These are phyloP conservation scores for Rhizopus microsporus DNA, from an alignment of 371 early-diverging fungal species.

Conservation along the genomic window DNA sequence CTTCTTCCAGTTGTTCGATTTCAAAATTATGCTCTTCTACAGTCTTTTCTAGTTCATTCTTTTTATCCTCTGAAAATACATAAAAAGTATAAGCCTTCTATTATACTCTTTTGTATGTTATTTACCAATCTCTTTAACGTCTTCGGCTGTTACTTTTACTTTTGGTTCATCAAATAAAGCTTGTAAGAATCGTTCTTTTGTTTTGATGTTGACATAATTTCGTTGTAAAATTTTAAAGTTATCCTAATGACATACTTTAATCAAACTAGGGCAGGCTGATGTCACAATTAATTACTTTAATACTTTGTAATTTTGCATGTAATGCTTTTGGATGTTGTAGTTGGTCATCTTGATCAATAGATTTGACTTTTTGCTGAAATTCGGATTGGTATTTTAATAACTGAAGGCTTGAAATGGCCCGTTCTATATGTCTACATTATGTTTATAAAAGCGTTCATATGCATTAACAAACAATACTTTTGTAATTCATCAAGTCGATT, in stretches of 20 bases:
- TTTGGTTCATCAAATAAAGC: constrained; percentile 15
- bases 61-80: neutral
- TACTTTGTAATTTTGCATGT: neutral
- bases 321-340: constrained; percentile 4
- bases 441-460: neutral
- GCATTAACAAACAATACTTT: neutral
- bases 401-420: neutral
- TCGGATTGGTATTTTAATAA: neutral
- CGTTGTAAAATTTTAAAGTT: neutral
- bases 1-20: neutral
- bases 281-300: constrained; percentile 2
- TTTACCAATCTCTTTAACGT: neutral
- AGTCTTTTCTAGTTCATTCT: neutral
- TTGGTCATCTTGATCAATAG: neutral
- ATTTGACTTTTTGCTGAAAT: neutral
- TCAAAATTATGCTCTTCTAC: neutral
- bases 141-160: neutral
- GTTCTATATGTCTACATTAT: neutral
- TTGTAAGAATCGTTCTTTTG: constrained; percentile 13
- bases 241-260: neutral
- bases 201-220: neutral
- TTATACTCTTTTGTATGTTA: neutral
- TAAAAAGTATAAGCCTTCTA: neutral
- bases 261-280: neutral
- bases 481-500: neutral